Base-by-base conservation (phyloP, 345 rosid genomes). In the Gossypium anomalum region DNA sequence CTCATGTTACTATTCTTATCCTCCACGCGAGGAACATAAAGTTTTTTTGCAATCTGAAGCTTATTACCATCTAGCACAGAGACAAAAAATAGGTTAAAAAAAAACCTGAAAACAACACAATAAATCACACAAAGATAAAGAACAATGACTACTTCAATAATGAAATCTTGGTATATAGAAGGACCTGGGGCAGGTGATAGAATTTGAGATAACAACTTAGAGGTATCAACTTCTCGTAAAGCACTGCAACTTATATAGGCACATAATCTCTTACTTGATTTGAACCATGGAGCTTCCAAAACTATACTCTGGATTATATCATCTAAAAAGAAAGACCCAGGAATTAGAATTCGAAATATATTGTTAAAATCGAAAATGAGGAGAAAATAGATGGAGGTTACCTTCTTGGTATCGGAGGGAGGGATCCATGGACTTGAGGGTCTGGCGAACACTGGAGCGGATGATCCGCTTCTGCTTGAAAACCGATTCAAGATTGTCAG, bases 21-120 rank as follows among this genome's bases (percentile, higher is more conserved):
- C 86, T 93, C 99, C 76, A 95, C 98, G 17, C 90, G 85, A 14
- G 98, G 99, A 65, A 95, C 97, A 84, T 90, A 93, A 52, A 95
- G 87, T 85, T 84, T 91, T 78, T 91, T 91, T 67, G 73, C 80
- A 17, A 45, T 73, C 79, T 78, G 75, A 12, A 57, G 72, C 22
- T 66, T 25, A 70, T 64, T 63, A 14, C 76, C 77, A 72, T 78
- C 99, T 87, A 80, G 55, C 51, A 80, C 41, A 64, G 52, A 73
- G 22, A 27, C 29, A 19, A 15, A 64, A 59, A 71, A 12, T 11
- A 20, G 14, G 44, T 23, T 49, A 7, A 44, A 34, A 71, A 44
- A 19, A 70, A 3, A 10, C 16, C 79, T 63, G 7, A 34, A 34
- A 34, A 5, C 41, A 34, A 38, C 51, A 64, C 3, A 25, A 49